These are phyloP conservation scores for Trametes punicea DNA, from an alignment of 768 basidiomycete genomes.

Conservation along the genomic window DNA sequence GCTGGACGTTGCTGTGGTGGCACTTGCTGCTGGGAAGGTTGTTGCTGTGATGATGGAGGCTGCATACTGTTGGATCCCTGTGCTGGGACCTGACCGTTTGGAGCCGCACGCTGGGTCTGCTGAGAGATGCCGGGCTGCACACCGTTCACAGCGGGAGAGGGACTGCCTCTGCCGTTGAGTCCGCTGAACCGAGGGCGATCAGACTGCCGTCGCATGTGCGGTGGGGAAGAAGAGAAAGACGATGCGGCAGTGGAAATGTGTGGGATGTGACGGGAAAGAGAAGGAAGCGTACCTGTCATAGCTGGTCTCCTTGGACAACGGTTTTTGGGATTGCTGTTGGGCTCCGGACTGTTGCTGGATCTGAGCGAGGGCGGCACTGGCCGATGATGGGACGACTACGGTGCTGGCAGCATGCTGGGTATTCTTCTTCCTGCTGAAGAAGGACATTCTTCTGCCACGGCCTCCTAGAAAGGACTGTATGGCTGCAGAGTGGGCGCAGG, in stretches of 20 bases:
- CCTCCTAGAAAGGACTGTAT: slow-evolving; percentile 65
- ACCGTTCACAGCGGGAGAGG: slow-evolving; percentile 24
- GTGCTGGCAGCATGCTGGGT: slow-evolving; percentile 31
- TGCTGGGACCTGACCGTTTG: slow-evolving; percentile 15
- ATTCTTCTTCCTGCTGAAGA: slow-evolving; percentile 88
- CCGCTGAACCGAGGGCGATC: slow-evolving; percentile 21
- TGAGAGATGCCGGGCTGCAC: slow-evolving; percentile 19
- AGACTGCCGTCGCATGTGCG: slow-evolving; percentile 15
- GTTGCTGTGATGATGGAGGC: slow-evolving; percentile 26
- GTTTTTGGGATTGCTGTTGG: slow-evolving; percentile 33
- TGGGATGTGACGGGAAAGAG: slow-evolving; percentile 15
- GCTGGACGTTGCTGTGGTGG: slow-evolving; percentile 49
- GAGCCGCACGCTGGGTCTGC: slow-evolving; percentile 13
- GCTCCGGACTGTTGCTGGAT: slow-evolving; percentile 21
- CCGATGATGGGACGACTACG: slow-evolving; percentile 57
- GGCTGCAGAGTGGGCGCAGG: slow-evolving; percentile 36
- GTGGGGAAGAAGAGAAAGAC: slow-evolving; percentile 2
- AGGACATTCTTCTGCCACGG: slow-evolving; percentile 81
- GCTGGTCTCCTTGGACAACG: slow-evolving; percentile 29
- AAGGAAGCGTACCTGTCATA: slow-evolving; percentile 29
- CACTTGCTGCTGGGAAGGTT: slow-evolving; percentile 22
- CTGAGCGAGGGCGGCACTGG: slow-evolving; percentile 56
- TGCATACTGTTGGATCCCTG: slow-evolving; percentile 16
- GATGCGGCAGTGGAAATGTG: neutral
- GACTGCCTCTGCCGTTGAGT: slow-evolving; percentile 30